Percentiles rank a stretch among this genome's conserved stretches.
These are phyloP conservation scores for Phallus indusiatus DNA, from an alignment of 768 basidiomycete genomes.

Conservation along the genomic window DNA sequence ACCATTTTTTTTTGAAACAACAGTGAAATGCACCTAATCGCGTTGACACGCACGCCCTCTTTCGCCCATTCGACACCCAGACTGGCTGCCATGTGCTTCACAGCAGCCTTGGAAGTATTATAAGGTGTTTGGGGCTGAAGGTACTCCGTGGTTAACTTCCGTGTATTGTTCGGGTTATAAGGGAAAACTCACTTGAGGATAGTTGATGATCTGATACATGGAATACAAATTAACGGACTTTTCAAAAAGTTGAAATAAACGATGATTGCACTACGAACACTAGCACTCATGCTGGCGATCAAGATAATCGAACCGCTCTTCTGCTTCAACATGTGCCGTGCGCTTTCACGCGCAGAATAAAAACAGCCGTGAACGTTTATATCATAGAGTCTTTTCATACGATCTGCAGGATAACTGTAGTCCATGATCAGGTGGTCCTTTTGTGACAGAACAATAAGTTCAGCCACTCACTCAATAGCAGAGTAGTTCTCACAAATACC, in stretches of 20 bases:
- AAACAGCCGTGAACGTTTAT: slow-evolving; percentile 93
- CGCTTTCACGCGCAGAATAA: slow-evolving; percentile 95
- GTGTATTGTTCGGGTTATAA: not conserved
- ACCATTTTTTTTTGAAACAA: not conserved
- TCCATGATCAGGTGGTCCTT: slow-evolving; percentile 11
- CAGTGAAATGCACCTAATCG: slow-evolving; percentile 43
- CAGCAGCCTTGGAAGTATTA: slow-evolving; percentile 92
- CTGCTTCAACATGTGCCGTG: slow-evolving; percentile 79
- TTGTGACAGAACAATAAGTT: slow-evolving; percentile 1
- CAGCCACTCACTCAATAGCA: slow-evolving; percentile 63
- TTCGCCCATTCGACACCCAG: slow-evolving; percentile 96
- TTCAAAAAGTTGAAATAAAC: slow-evolving; percentile 11
- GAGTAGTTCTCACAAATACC: slow-evolving; percentile 85
- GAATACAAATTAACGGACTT: not conserved
- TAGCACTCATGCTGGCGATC: slow-evolving; percentile 86
- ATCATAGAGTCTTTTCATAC: slow-evolving; percentile 75
- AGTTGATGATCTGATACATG: slow-evolving; percentile 62
- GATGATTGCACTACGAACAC: slow-evolving; percentile 35
- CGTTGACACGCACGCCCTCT: slow-evolving; percentile 78
- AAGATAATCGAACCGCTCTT: slow-evolving; percentile 77
- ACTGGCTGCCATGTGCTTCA: slow-evolving; percentile 88
- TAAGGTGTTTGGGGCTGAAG: slow-evolving; percentile 85
- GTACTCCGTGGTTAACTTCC: not conserved
- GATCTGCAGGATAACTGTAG: slow-evolving; percentile 73
- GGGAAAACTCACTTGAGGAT: slow-evolving; percentile 56